Conservation (phyloP, 257 asterid genomes). For the Solanum clarkiae region DNA sequence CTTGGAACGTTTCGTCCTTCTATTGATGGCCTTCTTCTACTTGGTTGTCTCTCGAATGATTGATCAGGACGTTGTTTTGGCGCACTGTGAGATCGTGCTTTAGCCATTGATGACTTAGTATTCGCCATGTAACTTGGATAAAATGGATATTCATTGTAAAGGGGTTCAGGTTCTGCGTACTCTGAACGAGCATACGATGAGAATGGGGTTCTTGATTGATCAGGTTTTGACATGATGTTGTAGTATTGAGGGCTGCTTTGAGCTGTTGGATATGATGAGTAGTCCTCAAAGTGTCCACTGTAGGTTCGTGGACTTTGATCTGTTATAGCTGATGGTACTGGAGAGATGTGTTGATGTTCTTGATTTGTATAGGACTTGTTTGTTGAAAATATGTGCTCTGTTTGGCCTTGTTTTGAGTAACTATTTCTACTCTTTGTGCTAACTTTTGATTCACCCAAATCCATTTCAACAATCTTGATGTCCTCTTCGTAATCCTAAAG, state of each 20-base stretch:
- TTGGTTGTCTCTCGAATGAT: constrained; percentile 53
- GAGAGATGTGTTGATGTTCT: constrained; percentile 42
- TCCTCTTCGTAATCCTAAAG: constrained; percentile 66
- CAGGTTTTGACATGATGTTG: constrained; percentile 53
- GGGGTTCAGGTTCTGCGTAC: constrained; percentile 39
- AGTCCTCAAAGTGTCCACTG: constrained; percentile 68
- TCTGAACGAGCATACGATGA: constrained; percentile 43
- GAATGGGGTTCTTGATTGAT: constrained; percentile 21
- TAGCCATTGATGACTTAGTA: constrained; percentile 84
- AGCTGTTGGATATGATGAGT: constrained; percentile 40
- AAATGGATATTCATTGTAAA: constrained; percentile 43
- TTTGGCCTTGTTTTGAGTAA: constrained; percentile 47
- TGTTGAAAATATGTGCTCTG: constrained; percentile 23
- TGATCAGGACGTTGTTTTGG: constrained; percentile 87
- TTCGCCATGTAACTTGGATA: constrained; percentile 90
- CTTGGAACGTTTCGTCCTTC: constrained; percentile 89
- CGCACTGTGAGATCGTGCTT: constrained; percentile 91
- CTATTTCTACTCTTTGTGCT: constrained; percentile 45
- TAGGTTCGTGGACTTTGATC: constrained; percentile 58
- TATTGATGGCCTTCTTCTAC: constrained; percentile 58
- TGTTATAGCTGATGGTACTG: constrained; percentile 46
- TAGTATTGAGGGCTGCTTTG: constrained; percentile 81
- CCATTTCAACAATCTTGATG: constrained; percentile 94
- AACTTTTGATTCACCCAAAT: constrained; percentile 51
- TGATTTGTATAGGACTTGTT: constrained; percentile 23